Percentiles rank a stretch among this genome's conserved stretches.
These are phyloP conservation scores for Thermothelomyces thermophilus DNA, from an alignment of 2,329 filamentous ascomycete genomes.

Conservation along the genomic window DNA sequence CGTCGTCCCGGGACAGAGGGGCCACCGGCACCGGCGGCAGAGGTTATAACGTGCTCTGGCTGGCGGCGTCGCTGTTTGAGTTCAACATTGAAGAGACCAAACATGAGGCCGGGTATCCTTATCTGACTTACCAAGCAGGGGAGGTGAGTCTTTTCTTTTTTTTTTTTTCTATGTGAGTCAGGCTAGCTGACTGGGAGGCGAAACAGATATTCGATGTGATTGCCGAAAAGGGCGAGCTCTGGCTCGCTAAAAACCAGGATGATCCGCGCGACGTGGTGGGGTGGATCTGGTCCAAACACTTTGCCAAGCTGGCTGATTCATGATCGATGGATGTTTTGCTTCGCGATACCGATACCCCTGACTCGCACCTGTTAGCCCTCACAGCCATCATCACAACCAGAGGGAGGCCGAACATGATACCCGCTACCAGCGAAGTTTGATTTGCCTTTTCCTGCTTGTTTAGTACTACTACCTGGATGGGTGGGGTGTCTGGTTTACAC, in stretches of 20 bases:
- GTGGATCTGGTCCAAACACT: constrained; percentile 99
- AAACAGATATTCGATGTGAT: constrained; percentile 78
- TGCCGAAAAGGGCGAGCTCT: constrained; percentile 92
- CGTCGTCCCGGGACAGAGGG: constrained; percentile 53
- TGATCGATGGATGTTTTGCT: background rate
- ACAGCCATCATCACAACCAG: too few species aligned
- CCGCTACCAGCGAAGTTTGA: too few species aligned
- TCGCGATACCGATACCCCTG: too few species aligned
- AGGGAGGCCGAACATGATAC: too few species aligned
- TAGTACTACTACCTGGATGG: too few species aligned
- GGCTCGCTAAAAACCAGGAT: constrained; percentile 96
- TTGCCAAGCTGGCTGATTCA: constrained; percentile 58
- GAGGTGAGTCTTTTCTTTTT: constrained; percentile 47
- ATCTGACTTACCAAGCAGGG: constrained; percentile 89
- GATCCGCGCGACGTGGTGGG: constrained; percentile 72
- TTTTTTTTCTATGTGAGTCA: background rate
- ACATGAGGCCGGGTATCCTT: constrained; percentile 89
- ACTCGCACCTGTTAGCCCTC: too few species aligned
- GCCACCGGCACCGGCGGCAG: constrained; percentile 38
- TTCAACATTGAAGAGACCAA: constrained; percentile 94
- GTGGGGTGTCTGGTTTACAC: too few species aligned
- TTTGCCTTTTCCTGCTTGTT: too few species aligned
- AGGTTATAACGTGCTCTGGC: constrained; percentile 70
- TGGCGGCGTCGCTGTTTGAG: constrained; percentile 90
- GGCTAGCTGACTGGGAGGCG: background rate